These are phyloP conservation scores for Eleusine indica DNA, from an alignment of 176 grass and related monocot genomes.

Conservation along the genomic window DNA sequence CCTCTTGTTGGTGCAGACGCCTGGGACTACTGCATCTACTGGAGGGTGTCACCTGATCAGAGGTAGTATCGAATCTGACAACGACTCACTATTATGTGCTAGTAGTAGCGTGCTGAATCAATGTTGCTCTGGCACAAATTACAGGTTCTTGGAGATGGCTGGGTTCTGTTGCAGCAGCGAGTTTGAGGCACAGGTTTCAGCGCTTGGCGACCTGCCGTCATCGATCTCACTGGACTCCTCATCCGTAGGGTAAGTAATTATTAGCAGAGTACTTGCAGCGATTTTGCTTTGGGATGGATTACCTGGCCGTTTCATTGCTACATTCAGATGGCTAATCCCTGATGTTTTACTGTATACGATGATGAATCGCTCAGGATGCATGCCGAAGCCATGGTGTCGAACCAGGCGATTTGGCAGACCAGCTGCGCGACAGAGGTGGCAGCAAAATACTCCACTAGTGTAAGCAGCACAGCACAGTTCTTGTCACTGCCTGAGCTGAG, in stretches of 20 bases:
- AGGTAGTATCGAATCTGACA: conserved; percentile 12
- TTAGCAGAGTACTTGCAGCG: neutral
- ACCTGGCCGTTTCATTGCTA: too few relatives aligned
- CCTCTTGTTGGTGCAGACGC: conserved; percentile 61
- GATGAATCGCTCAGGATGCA: conserved; percentile 50
- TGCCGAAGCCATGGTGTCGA: conserved; percentile 72
- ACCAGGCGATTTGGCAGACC: conserved; percentile 73
- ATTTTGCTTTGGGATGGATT: neutral
- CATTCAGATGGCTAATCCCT: neutral
- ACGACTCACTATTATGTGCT: neutral
- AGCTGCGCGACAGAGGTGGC: conserved; percentile 39
- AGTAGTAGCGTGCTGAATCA: neutral
- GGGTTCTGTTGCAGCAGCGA: conserved; percentile 75
- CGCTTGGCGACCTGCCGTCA: conserved; percentile 53
- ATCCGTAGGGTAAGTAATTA: conserved; percentile 60
- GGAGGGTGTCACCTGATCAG: conserved; percentile 75
- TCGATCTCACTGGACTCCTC: conserved; percentile 70
- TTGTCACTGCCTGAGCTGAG: neutral
- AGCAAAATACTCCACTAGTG: neutral
- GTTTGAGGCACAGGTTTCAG: conserved; percentile 43
- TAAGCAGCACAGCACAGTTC: neutral
- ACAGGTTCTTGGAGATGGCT: conserved; percentile 76
- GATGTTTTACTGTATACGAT: neutral
- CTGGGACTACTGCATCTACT: conserved; percentile 89
- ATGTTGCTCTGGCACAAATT: neutral